Evolutionary conservation across 331 rosid species (phyloP).

Genomic region (Quercus phellos): DNA sequence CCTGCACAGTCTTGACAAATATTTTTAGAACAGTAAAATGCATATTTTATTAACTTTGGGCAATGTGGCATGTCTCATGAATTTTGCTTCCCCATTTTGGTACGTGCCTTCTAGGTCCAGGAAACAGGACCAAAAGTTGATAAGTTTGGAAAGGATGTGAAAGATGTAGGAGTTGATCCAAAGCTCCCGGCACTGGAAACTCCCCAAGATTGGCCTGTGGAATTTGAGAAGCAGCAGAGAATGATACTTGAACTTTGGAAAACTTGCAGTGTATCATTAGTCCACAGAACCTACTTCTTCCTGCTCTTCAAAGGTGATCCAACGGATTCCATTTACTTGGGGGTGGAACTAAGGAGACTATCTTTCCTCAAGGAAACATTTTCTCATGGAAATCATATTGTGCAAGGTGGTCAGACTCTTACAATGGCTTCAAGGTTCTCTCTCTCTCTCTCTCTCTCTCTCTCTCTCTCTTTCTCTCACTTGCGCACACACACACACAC

Average conservation of each 20-base stretch:
- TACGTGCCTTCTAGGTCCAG: constrained; percentile 40
- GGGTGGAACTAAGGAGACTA: constrained; percentile 84
- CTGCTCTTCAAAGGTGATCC: constrained; percentile 92
- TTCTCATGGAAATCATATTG: constrained; percentile 48
- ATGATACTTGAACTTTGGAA: constrained; percentile 86
- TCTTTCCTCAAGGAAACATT: constrained; percentile 74
- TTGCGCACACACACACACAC: background rate
- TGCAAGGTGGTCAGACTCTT: constrained; percentile 50
- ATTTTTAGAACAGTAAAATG: background rate
- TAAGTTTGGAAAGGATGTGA: constrained; percentile 35
- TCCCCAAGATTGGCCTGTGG: constrained; percentile 67
- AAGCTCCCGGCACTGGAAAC: constrained; percentile 49
- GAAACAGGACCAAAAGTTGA: constrained; percentile 32
- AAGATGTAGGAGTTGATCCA: constrained; percentile 59
- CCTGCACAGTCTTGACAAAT: background rate
- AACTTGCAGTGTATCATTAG: constrained; percentile 74
- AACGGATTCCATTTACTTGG: constrained; percentile 87
- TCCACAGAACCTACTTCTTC: constrained; percentile 95
- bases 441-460: constrained; percentile 5
- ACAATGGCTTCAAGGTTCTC: constrained; percentile 74
- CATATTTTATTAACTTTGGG: background rate
- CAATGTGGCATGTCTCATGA: background rate
- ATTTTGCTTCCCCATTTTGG: constrained; percentile 12
- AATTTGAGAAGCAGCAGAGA: constrained; percentile 68
- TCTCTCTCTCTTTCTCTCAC: background rate